Base-by-base conservation (phyloP, 2,329 filamentous ascomycete genomes). In the Cytospora piceicola region DNA sequence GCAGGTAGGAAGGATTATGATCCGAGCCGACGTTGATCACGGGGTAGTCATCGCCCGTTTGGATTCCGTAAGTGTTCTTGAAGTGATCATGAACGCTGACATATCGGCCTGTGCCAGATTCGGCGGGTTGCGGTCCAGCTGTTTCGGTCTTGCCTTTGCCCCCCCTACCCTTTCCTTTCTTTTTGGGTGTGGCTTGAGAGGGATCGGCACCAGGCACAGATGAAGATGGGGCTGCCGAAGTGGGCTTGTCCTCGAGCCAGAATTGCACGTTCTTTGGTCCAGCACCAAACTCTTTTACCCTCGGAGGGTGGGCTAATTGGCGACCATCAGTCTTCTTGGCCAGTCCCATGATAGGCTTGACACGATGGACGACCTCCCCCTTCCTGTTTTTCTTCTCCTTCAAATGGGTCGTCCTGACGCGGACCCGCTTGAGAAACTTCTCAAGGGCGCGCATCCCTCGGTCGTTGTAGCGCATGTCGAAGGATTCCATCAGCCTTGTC, bases 21-120 rank as follows among this genome's bases (percentile, higher is more conserved):
- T 70, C 69, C 11, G 74, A 85, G n/a, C 86, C 87, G 29, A 88
- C 82, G 69, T 90, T 90, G 70, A 90, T 72, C 2, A 88, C 82
- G 0, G 86, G 83, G 12, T 80, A 65, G 0, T 74, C 64, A 0
- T 77, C 75, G 51, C 80, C 67, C 3, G 73, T 12, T 69, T 24
- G 12, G 24, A 42, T 22, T 29, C 73, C 77, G 75, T 73, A 81
- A 77, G 58, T 72, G 65, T 75, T 65, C 63, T 71, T 68, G 72
- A 86, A 85, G 75, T 84, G 82, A 22, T 85, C 75, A 36, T 76
- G 78, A 52, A 90, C 82, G 61, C 77, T 81, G 24, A 86, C 80
- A 67, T 84, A 86, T 15, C 70, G 58, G 17, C 66, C 66, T 17
- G 36, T 24, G 9, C 58, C 63, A 11, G 55, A 29, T 20, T 29